Evolutionary conservation across 2,329 filamentous ascomycete genomes (phyloP), one percentile per base, ranked within the genome.

Genomic region (Sporothrix brunneoviolacea): DNA sequence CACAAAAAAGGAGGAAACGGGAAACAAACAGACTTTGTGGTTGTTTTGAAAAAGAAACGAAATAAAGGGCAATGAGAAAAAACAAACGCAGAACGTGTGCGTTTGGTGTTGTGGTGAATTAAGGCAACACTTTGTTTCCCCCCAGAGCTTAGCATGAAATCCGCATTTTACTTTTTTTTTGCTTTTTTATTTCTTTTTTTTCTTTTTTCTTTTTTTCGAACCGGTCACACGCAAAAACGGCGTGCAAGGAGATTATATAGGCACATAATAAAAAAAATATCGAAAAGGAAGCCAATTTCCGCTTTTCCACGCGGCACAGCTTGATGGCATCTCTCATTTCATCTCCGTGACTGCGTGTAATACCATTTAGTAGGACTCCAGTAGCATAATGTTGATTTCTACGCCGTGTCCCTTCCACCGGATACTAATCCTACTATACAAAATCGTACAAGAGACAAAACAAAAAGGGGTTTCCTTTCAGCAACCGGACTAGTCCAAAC

Each of bases 61-160:
- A 9, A 16, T 22, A 35, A 38, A 22, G 12, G 10, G 10, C 12
- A 48, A 32, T 36, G 36, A 33, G 27, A 18, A 30, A 9, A 3
- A 38, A 19, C 24, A 32, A 48, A 48, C 24, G 18, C 19, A 6
- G 27, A 2, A 33, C 18, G 13, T 40, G 22, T 32, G 37, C 9
- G 37, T 16, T 39, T 37, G n/a, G 39, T 43, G 39, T 28, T 43
- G 47, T 15, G 39, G 46, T 41, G 28, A 28, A 18, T 28, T 10
- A 28, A n/a, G 37, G 37, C 37, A 41, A 21, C 46, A 48, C 36
- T n/a, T n/a, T 40, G 46, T 42, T 42, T 42, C 46, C 46, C 30
- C 30, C 8, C 36, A 35, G 46, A 35, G 46, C 46, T 49, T 49
- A 36, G 46, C 16, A 33, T 18, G n/a, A 27, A 32, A 48, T 43